Base-by-base conservation (phyloP, 257 asterid species). In the Penstemon eatonii region DNA sequence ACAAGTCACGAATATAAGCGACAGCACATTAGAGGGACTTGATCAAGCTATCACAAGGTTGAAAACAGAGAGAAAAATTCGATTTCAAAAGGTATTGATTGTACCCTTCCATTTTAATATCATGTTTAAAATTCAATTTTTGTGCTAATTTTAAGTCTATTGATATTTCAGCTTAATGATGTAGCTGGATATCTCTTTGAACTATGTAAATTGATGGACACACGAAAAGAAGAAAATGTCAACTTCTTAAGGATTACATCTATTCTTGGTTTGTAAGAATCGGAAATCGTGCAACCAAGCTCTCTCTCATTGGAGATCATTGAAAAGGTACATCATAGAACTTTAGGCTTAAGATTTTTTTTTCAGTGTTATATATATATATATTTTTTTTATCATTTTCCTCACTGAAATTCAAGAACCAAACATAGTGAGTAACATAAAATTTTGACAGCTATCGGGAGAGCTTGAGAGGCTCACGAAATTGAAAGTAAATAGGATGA, bases 391-490 rank as follows among this genome's bases (percentile, higher is more conserved):
- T 25, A 25, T 25, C 33, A 25, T 25, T 25, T 25, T 25, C 33
- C 33, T 25, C 33, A 1, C 33, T 25, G 33, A 25, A 25, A 25
- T 25, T 25, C 33, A 25, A 66, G 63, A 60, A 55, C 64, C 55
- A 60, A 50, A 7, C n/a, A 39, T 49, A n/a, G 45, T 56, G 44
- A 62, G 8, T 69, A 55, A 68, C 45, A 12, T 73, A 58, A 18
- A 53, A 25, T 46, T 64, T 66, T 60, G 70, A 75, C 72, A 91
- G 96, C 83, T 75, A 43, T 75, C 90, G 12, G 79, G 83, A 5
- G 99, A 90, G 88, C 89, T 93, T 63, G 96, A 87, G 84, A 87
- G 92, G 85, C 95, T 93, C 40, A 80, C 84, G 15, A 86, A 85
- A 68, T 77, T 88, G 77, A 93, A 93, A 77, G 88, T 96, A 53